Percentiles rank a stretch among this genome's conserved stretches.
Conservation (phyloP, 1,139 yeast genomes). For the Geotrichum reessii region DNA sequence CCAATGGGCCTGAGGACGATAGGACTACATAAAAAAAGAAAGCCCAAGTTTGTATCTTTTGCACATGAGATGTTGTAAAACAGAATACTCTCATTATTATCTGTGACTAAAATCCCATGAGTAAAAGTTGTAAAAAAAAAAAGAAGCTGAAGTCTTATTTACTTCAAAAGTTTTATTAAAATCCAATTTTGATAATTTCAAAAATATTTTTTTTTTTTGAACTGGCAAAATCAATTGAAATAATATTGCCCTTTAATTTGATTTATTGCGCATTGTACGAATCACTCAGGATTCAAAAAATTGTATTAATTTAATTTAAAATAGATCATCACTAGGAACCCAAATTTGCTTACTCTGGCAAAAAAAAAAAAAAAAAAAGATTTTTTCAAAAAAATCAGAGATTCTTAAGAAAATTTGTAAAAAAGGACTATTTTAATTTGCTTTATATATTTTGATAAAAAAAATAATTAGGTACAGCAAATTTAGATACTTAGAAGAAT, state of each 20-base stretch:
- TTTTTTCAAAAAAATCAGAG: no score
- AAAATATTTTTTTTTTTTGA: slow-evolving; percentile 1
- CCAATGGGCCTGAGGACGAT: not conserved
- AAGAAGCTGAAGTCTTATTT: not conserved
- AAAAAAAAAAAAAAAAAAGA: no score
- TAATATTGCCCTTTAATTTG: no score
- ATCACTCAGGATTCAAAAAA: slow-evolving; percentile 1
- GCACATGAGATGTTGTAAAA: not conserved
- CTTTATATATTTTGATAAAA: no score
- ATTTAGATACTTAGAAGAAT: not conserved
- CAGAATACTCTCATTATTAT: not conserved
- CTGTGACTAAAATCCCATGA: not conserved
- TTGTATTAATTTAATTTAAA: not conserved
- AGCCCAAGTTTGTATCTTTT: not conserved
- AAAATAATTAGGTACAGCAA: not conserved
- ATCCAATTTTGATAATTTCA: not conserved
- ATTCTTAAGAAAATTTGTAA: no score
- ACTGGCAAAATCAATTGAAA: not conserved
- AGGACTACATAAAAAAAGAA: not conserved
- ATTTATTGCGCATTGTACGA: no score
- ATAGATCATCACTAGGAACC: not conserved
- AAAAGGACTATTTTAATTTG: no score
- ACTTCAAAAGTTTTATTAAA: not conserved
- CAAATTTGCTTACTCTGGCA: not conserved
- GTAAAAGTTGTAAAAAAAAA: no score